phyloP scores from a whole-genome alignment of 495 filamentous ascomycete genomes.

The Penicillium arizonense region DNA sequence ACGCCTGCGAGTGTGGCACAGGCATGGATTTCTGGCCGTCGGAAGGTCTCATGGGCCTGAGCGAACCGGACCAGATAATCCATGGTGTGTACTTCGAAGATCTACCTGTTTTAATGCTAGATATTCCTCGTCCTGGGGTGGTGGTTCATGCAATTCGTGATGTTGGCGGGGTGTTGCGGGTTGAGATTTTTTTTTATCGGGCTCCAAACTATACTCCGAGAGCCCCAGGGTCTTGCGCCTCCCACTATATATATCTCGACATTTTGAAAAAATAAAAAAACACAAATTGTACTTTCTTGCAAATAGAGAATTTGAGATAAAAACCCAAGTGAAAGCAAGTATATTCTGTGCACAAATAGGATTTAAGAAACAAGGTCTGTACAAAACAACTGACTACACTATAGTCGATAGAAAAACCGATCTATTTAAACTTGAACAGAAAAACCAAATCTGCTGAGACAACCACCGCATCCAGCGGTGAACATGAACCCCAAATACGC shows the following conservation, averaged over 20 bases:
- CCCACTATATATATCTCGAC: neutral
- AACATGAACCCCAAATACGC: slow-evolving; percentile 24
- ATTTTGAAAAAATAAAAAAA: too few relatives aligned
- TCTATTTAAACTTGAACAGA: slow-evolving; percentile 5
- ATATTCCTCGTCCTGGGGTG: neutral
- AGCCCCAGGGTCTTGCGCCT: neutral
- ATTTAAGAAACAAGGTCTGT: too few relatives aligned
- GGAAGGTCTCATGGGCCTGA: slow-evolving; percentile 88
- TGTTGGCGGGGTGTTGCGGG: slow-evolving; percentile 21
- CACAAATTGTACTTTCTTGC: too few relatives aligned
- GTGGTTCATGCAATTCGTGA: neutral
- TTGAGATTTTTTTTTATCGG: slow-evolving; percentile 11
- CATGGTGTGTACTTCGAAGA: slow-evolving; percentile 35
- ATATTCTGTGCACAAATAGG: too few relatives aligned
- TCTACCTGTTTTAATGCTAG: neutral
- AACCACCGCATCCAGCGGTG: neutral
- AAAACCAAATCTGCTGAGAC: slow-evolving; percentile 8
- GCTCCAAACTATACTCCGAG: slow-evolving; percentile 6
- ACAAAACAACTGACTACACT: neutral
- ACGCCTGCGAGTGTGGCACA: slow-evolving; percentile 68
- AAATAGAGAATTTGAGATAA: too few relatives aligned
- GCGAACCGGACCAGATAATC: slow-evolving; percentile 89
- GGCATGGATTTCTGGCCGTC: slow-evolving; percentile 80
- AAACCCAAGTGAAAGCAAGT: too few relatives aligned
- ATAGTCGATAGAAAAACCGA: neutral